A percentile compares a stretch with the other conserved stretches of the same genome.
Conservation (phyloP, 176 grass and related monocot species). For the Bothriochloa decipiens region DNA sequence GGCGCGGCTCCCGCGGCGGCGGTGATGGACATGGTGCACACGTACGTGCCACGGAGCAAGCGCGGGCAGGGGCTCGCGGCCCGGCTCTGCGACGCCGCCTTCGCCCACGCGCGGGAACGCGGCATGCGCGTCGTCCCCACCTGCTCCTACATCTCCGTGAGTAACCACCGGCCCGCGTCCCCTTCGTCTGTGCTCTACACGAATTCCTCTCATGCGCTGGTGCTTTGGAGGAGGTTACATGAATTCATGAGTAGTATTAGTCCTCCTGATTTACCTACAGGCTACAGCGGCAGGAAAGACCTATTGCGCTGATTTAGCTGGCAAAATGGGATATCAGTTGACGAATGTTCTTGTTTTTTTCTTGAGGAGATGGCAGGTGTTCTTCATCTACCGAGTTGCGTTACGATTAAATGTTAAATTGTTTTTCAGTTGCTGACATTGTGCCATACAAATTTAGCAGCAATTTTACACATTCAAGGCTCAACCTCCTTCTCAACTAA, state of each 20-base stretch:
- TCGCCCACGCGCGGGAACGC: slow-evolving; percentile 53
- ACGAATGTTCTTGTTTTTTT: background rate
- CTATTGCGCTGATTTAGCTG: background rate
- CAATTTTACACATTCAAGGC: background rate
- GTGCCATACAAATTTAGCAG: background rate
- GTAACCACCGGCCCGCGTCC: background rate
- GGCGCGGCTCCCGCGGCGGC: slow-evolving; percentile 15
- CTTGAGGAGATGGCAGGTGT: background rate
- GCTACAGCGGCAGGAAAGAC: no score
- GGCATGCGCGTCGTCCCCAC: slow-evolving; percentile 68
- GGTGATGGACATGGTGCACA: slow-evolving; percentile 89
- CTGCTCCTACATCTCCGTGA: slow-evolving; percentile 86
- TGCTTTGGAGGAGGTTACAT: background rate
- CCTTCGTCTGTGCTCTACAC: background rate
- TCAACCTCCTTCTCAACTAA: background rate
- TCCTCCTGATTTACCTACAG: no score
- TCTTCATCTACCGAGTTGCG: background rate
- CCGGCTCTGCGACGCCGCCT: slow-evolving; percentile 75
- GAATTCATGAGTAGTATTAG: background rate
- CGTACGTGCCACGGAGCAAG: slow-evolving; percentile 83
- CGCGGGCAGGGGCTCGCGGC: slow-evolving; percentile 75
- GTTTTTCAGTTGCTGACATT: background rate
- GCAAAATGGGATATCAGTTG: background rate
- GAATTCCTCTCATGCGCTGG: background rate
- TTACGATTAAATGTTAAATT: background rate